phyloP scores from a whole-genome alignment of 2,329 filamentous ascomycete genomes.

The Sarocladium oryzae region DNA sequence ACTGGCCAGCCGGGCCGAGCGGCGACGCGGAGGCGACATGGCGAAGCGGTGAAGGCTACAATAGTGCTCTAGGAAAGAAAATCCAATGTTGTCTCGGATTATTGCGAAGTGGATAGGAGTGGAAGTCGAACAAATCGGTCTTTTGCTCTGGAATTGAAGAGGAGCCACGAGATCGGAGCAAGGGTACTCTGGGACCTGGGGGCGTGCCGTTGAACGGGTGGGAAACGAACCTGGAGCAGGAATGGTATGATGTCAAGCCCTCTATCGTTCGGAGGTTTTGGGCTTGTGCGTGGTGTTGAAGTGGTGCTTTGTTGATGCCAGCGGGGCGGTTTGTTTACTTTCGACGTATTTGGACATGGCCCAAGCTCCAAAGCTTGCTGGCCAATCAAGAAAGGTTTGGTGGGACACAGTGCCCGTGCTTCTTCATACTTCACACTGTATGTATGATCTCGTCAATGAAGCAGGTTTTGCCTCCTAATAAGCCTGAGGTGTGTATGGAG shows the following conservation, averaged over 20 bases:
- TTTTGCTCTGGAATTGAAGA: slow-evolving; percentile 10
- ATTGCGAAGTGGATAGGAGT: slow-evolving; percentile 2
- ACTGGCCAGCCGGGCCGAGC: slow-evolving; percentile 34
- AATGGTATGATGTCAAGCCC: slow-evolving; percentile 17
- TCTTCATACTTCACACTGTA: background rate
- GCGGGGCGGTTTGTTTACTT: slow-evolving; percentile 14
- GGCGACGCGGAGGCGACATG: slow-evolving; percentile 37
- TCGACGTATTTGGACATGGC: background rate
- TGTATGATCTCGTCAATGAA: no score
- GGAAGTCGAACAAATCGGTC: background rate
- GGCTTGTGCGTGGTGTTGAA: background rate
- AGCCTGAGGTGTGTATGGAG: no score
- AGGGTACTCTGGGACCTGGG: background rate
- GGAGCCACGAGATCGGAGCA: slow-evolving; percentile 5
- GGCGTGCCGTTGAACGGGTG: background rate
- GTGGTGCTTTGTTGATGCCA: slow-evolving; percentile 3
- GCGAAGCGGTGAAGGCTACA: slow-evolving; percentile 13
- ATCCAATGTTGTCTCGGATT: background rate
- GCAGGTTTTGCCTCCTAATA: no score
- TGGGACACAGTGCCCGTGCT: background rate
- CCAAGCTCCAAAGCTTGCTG: slow-evolving; percentile 2
- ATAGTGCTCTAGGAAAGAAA: background rate
- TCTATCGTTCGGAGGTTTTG: background rate
- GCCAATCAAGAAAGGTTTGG: background rate
- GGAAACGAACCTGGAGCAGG: slow-evolving; percentile 10